Evolutionary conservation across 805 yeast genomes (phyloP), one percentile per base, ranked within the genome.

Genomic region (Kodamaea laetipori): DNA sequence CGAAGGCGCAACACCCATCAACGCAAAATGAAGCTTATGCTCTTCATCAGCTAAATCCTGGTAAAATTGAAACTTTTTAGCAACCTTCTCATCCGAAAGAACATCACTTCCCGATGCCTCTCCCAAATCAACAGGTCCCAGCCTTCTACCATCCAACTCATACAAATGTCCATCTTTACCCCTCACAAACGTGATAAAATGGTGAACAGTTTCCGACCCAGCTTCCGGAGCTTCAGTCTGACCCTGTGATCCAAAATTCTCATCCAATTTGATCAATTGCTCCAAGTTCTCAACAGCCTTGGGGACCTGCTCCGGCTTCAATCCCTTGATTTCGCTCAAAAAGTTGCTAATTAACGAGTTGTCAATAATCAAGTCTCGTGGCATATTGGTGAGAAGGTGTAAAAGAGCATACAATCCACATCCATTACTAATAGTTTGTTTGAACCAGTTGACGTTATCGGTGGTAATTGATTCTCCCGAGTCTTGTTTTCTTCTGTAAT

Each of bases 371-470:
- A 77, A 60, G 17, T 74, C 78, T 3, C 55, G 45, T 1, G 81
- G 77, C 37, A 78, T 52, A 51, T 78, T 78, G 24, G 71, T 51
- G 27, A 78, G 55, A 1, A 68, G 49, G 55, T 92, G 97, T 16
- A 92, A 66, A 36, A 94, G 61, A 0, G 96, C 98, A 63, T 86
- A 88, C 24, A 95, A 75, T 4, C 99, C 99, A 67, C 99, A 92
- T 0, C 95, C 95, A 60, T 92, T 92, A 49, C 78, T 79, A 12
- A 94, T 79, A 0, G 90, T 81, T 57, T 92, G 99, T 52, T 80
- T 81, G 54, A 82, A 80, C 97, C 98, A 94, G n/a, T 74, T 51
- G 11, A 81, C 69, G 8, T 63, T 55, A 5, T 54, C 66, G 50
- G 15, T 69, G 71, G 63, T 61, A 9, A 55, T 41, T 23, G 53